Base-by-base conservation (phyloP, 176 grass and related monocot species). In the Triticum monococcum region DNA sequence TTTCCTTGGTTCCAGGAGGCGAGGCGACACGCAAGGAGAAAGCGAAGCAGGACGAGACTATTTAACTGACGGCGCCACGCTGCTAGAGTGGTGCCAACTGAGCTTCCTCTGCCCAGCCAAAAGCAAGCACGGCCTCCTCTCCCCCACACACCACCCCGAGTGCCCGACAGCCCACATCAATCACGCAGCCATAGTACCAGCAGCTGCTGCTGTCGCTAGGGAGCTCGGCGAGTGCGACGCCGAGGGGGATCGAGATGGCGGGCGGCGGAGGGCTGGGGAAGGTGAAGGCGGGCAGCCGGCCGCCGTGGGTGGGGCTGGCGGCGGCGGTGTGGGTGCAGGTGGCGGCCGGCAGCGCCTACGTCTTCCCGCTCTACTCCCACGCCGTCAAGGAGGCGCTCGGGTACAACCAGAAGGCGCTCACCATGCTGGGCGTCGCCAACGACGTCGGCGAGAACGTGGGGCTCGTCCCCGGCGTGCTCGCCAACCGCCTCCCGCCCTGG, bases 391-490 rank as follows among this genome's bases (percentile, higher is more conserved):
- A 81, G 56, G 94, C 88, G 9, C 84, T 99, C 5, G 90, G 90
- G 4, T 92, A 92, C 92, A 77, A 85, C 82, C 94, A 99, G 88
- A 83, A 75, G 33, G 79, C 81, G 67, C 90, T 96, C 36, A 99
- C 94, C 79, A 83, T 99, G 90, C 92, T 99, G 48, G 97, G 97
- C 54, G 97, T 99, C 13, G 94, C 90, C 81, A 98, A 96, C 72
- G 94, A 98, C 90, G 43, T 94, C 26, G 94, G 97, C 67, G 94
- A 99, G 88, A 99, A 94, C 89, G 93, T 96, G 1, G 94, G 94
- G 3, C 83, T 99, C 24, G 12, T 99, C 24, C 85, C 94, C 0
- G 97, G 97, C 13, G 65, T 99, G 79, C 79, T 92, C 50, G 89
- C 92, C 90, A 96, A 92, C 87, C 84, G 89, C 22, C 73, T 96